Evolutionary conservation across 352 stramenopile species (phyloP), one percentile per base, ranked within the genome.

Genomic region (Phytopythium helicoides): DNA sequence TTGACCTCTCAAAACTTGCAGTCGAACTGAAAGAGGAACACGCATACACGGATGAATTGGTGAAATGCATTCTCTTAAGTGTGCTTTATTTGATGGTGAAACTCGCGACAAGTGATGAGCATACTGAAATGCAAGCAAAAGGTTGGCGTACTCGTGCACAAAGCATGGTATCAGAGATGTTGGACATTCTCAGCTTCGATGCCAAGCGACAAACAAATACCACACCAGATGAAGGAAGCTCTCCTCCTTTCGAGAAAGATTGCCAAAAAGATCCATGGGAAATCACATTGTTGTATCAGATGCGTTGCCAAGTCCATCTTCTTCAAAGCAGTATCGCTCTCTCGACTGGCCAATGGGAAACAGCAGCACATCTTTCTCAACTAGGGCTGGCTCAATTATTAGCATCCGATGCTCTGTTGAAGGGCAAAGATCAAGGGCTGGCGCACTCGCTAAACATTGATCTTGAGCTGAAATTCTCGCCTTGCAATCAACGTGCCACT

Each of bases 281-380:
- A 25, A 47, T 56, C 3, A 40, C n/a, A n/a, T n/a, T n/a, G n/a
- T 73, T 36, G 62, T 44, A 46, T 52, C 60, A 55, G 25, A 38
- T 76, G 33, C 66, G 68, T 22, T 49, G 52, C 8, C 60, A 81
- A 23, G 37, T 80, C 21, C 51, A 78, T 7, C 53, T 81, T 1
- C 58, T 69, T 41, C 47, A 83, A 21, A 74, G 74, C 33, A 55
- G 59, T 41, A 56, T 84, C 8, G 42, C 65, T 1, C 77, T 69
- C 31, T 57, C 47, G 18, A 59, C 62, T 36, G 66, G 69, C 18
- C 58, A 75, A 22, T 86, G 74, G 71, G 56, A 39, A 6, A 31
- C 46, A 12, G 66, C 73, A 0, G 56, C 58, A 22, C 42, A 62
- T 1, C 51, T 64, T 19, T 68, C 60, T 14, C 39, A 51, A 34